phyloP scores from a whole-genome alignment of 2,329 filamentous ascomycete genomes.

The Epichloe amarillans region DNA sequence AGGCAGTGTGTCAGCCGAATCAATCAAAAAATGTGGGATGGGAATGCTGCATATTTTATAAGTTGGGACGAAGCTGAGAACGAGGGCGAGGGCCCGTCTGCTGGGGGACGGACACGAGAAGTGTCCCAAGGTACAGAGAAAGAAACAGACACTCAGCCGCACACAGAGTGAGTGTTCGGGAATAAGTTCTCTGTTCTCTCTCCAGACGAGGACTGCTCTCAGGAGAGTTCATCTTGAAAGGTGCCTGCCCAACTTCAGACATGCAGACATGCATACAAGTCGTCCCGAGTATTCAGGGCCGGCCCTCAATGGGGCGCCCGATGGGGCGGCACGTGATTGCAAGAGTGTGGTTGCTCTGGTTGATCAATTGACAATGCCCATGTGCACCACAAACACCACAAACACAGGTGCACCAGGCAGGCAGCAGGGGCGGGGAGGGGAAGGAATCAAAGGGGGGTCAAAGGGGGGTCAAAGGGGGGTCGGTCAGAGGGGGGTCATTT shows the following conservation, averaged over 20 bases:
- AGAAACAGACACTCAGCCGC: neutral
- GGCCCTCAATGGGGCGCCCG: too few relatives aligned
- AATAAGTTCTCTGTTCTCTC: neutral
- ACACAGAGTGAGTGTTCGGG: neutral
- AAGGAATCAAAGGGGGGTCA: too few relatives aligned
- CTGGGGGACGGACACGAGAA: neutral
- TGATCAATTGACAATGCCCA: neutral
- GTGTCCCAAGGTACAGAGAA: neutral
- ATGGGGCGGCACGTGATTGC: conserved; percentile 5
- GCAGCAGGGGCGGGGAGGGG: too few relatives aligned
- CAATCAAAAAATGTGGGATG: neutral
- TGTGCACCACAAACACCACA: too few relatives aligned
- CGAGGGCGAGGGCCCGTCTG: too few relatives aligned
- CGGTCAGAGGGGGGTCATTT: conserved; percentile 29
- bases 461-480: too few relatives aligned
- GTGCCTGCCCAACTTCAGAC: neutral
- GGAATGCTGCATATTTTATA: neutral
- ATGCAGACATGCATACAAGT: too few relatives aligned
- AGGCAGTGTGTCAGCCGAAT: conserved; percentile 6
- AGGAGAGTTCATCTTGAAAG: neutral
- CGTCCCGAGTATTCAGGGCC: neutral
- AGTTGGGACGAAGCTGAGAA: neutral
- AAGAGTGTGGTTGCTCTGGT: neutral
- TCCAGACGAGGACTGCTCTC: neutral
- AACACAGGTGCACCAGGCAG: too few relatives aligned